phyloP scores from a whole-genome alignment of 192 early-diverging fungal genomes.

The Coemansia sp. region DNA sequence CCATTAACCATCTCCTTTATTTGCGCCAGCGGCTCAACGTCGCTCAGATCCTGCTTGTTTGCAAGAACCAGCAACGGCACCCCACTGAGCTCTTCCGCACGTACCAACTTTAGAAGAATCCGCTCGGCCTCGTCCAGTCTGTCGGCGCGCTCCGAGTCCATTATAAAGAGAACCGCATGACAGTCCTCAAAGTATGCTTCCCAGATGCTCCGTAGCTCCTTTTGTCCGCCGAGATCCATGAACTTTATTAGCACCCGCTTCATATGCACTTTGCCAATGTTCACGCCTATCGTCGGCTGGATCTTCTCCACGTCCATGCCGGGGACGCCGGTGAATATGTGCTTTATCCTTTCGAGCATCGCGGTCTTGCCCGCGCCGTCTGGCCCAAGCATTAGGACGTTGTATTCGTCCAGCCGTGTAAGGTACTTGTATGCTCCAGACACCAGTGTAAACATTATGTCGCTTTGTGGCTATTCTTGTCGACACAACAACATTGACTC shows the following conservation, averaged over 20 bases:
- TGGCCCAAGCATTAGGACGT: slow-evolving; percentile 92
- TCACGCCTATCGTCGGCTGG: slow-evolving; percentile 90
- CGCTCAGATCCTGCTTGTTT: slow-evolving; percentile 88
- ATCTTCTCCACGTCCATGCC: slow-evolving; percentile 88
- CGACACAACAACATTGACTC: not conserved
- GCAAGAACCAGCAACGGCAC: slow-evolving; percentile 91
- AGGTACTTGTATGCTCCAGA: slow-evolving; percentile 86
- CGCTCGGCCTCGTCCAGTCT: slow-evolving; percentile 57
- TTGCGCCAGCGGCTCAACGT: slow-evolving; percentile 67
- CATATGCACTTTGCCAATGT: slow-evolving; percentile 61
- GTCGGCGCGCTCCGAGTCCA: slow-evolving; percentile 78
- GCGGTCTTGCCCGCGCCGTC: slow-evolving; percentile 99
- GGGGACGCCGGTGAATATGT: slow-evolving; percentile 66
- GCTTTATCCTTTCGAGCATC: slow-evolving; percentile 88
- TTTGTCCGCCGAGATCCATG: slow-evolving; percentile 93
- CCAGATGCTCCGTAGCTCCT: slow-evolving; percentile 88
- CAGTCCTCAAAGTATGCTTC: slow-evolving; percentile 89
- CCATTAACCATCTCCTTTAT: slow-evolving; percentile 91
- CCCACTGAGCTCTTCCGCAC: slow-evolving; percentile 70
- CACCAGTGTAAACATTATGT: slow-evolving; percentile 86
- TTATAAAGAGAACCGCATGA: slow-evolving; percentile 91
- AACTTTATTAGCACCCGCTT: slow-evolving; percentile 64
- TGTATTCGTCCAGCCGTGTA: slow-evolving; percentile 89
- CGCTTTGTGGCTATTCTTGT: not conserved
- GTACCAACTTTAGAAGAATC: slow-evolving; percentile 57